These are phyloP conservation scores for Citrus trifoliata DNA, from an alignment of 345 rosid species.

Conservation along the genomic window DNA sequence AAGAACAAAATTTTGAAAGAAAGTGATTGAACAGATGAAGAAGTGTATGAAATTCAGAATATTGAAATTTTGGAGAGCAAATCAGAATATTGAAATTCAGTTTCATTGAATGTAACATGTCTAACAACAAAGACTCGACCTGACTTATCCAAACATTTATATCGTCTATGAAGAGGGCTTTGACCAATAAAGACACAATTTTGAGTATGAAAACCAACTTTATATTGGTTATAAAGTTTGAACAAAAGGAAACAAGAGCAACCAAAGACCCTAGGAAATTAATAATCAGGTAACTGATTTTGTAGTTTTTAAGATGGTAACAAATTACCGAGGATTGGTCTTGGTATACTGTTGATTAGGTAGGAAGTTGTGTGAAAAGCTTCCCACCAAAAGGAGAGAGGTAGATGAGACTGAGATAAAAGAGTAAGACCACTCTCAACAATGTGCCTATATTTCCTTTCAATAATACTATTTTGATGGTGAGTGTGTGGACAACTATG, in stretches of 20 bases:
- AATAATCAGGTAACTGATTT: neutral
- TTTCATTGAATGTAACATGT: neutral
- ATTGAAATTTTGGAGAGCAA: no score
- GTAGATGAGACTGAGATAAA: neutral
- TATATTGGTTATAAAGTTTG: neutral
- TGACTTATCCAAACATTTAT: neutral
- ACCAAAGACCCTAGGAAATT: neutral
- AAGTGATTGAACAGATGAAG: no score
- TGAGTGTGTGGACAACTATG: neutral
- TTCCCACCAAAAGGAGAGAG: neutral
- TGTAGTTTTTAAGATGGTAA: neutral
- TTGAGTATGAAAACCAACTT: neutral
- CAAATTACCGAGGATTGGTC: fast-evolving
- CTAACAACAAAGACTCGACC: neutral
- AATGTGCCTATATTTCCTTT: neutral
- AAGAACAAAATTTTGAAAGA: no score
- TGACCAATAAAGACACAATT: neutral
- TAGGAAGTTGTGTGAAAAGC: neutral
- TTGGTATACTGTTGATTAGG: neutral
- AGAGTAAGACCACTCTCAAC: neutral
- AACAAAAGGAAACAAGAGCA: neutral
- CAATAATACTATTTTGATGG: neutral
- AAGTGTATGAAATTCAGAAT: no score
- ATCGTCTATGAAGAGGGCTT: neutral
- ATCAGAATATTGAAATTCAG: no score